Evolutionary conservation across 2,329 filamentous ascomycete genomes (phyloP), one percentile per base, ranked within the genome.

Genomic region (Elsinoe ampelina): DNA sequence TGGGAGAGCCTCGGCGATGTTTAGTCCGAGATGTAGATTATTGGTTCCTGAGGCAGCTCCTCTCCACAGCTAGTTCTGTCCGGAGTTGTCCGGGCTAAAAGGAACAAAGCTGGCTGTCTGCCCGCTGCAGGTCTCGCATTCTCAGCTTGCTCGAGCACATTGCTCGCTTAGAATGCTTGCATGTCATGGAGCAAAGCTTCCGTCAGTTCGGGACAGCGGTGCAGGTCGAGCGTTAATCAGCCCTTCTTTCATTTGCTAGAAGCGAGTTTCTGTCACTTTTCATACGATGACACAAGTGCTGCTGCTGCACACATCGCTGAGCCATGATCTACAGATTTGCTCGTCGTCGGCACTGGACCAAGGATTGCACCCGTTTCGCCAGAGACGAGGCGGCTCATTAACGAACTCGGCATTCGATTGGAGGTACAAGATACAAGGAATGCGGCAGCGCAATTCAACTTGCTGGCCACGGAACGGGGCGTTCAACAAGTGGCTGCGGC

Each of bases 401-500:
- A 85, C 60, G 79, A 81, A 30, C 71, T 97, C 41, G 93, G 93
- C 0, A 87, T 97, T 63, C 79, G 89, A 58, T 78, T 97, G 4
- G 93, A 98, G 66, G 79, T 96, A 2, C 80, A 92, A 66, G 93
- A 97, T 72, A 97, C 93, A 32, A 79, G 89, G 61, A 97, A 97
- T 72, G 93, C 93, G 7, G 89, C 92, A 1, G 86, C 91, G 34
- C 90, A 96, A 70, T 98, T 93, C 71, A 98, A 98, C 68, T 70
- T 98, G 65, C 74, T 98, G 56, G 92, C 90, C n/a, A 97, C 90
- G 15, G 93, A 98, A 74, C 78, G 93, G 54, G 92, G 93, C 1
- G 83, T 93, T 5, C 79, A 83, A 17, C 86, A 92, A 65, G 84
- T 97, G 60, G 92, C 90, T 26, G 92, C 89, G 1, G 92, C 90